Evolutionary conservation across 768 basidiomycete genomes (phyloP), one percentile per base, ranked within the genome.

Genomic region (Asterophora parasitica): DNA sequence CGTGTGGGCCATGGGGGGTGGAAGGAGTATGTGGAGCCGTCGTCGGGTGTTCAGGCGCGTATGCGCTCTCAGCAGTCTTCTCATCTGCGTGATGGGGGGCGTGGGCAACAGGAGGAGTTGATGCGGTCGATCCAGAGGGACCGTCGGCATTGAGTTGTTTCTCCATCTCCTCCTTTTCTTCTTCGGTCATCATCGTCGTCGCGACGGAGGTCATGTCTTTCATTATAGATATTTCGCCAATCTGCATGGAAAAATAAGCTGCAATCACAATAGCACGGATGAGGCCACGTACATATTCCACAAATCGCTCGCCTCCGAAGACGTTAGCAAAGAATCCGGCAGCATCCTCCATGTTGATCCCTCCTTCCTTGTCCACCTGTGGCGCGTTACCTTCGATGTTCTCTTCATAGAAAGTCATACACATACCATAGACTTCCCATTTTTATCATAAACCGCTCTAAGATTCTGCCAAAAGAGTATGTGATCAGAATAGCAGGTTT

Each of bases 191-290:
- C 73, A 92, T 87, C 4, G 88, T 87, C 28, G 84, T 79, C 11
- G 92, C 88, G 19, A 88, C 81, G 28, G 81, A 79, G 17, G 88
- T 83, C 85, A 92, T 89, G 55, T 90, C 91, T 62, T 93, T 97
- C 82, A 96, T 92, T 32, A 97, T 75, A 5, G 88, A 85, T 46
- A 99, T 94, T 71, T 97, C 95, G 49, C 95, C 95, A 52, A 98
- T 95, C 94, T 96, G 64, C 35, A 23, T 40, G 23, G 26, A 37
- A 30, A 17, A 39, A 26, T 13, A 23, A 23, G 23, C 6, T 6
- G 23, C 23, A 23, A 23, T 40, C 5, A 28, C 12, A 26, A 47
- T 31, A 5, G 46, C 9, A n/a, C n/a, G 37, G 32, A 38, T 13
- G 11, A 15, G 39, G 8, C 15, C 23, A 75, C 91, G 65, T 65